phyloP scores from a whole-genome alignment of 2,329 filamentous ascomycete species.

The Madurella mycetomatis region DNA sequence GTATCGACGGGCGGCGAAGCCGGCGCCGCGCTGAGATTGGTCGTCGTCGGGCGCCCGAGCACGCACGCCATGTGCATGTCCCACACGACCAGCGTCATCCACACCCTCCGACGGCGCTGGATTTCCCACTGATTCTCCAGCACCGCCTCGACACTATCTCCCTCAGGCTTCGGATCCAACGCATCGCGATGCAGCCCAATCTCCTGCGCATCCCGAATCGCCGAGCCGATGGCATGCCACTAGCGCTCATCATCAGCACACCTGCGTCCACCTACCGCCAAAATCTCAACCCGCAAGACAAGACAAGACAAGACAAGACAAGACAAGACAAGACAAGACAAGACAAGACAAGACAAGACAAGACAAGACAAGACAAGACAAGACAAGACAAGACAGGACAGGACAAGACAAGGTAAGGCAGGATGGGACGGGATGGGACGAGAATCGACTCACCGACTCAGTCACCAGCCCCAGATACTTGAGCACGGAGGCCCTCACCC shows the following conservation, averaged over 20 bases:
- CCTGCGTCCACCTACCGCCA: neutral
- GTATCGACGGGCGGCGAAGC: conserved; percentile 52
- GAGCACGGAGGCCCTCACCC: conserved; percentile 51
- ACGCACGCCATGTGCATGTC: conserved; percentile 51
- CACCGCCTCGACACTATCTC: conserved; percentile 43
- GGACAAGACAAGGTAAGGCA: no score
- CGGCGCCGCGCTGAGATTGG: conserved; percentile 45
- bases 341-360: no score
- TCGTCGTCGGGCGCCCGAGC: conserved; percentile 52
- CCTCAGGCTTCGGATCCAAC: conserved; percentile 46
- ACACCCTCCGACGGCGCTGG: conserved; percentile 51
- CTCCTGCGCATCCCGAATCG: conserved; percentile 59
- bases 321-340: no score
- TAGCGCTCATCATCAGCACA: conserved; percentile 25
- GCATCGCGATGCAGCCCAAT: conserved; percentile 55
- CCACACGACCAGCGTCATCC: conserved; percentile 52
- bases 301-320: no score
- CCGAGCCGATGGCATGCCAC: conserved; percentile 54
- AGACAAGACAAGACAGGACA: no score
- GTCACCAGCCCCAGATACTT: conserved; percentile 57
- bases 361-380: no score
- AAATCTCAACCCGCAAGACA: no score
- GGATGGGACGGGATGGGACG: no score
- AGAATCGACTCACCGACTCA: conserved; percentile 43
- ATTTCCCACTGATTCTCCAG: conserved; percentile 56